Evolutionary conservation across 2,329 filamentous ascomycete species (phyloP).

Genomic region (Colletotrichum filicis): DNA sequence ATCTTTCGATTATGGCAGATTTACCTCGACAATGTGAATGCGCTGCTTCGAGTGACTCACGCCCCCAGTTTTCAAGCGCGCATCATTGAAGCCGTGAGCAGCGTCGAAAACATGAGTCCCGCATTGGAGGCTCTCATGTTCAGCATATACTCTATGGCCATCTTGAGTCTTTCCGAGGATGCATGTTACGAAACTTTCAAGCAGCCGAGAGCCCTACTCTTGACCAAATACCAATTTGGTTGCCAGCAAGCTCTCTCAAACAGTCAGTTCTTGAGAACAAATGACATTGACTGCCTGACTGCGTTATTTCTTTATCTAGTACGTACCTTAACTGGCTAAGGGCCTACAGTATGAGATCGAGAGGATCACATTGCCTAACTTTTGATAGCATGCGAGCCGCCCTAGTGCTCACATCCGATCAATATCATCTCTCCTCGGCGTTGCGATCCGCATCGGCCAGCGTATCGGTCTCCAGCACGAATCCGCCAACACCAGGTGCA

Average conservation of each 20-base stretch:
- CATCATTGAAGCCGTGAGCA: not conserved
- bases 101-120: not conserved
- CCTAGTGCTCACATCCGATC: not conserved
- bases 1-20: not conserved
- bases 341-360: not conserved
- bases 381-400: not conserved
- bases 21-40: not conserved
- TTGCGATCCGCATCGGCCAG: not conserved
- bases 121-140: not conserved
- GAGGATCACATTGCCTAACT: not conserved
- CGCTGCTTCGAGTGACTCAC: not conserved
- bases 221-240: not conserved
- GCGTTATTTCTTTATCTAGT: not conserved
- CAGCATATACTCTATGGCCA: not conserved
- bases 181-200: not conserved
- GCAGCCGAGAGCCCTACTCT: not conserved
- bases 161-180: not conserved
- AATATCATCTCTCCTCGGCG: not conserved
- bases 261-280: not conserved
- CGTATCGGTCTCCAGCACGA: not conserved
- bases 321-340: not conserved
- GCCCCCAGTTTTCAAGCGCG: not conserved
- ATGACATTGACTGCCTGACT: not conserved
- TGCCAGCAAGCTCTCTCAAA: not conserved
- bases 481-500: conserved; percentile 30